Conservation (phyloP, 164 flowering plant species). For the Magnolia changhungtana region DNA sequence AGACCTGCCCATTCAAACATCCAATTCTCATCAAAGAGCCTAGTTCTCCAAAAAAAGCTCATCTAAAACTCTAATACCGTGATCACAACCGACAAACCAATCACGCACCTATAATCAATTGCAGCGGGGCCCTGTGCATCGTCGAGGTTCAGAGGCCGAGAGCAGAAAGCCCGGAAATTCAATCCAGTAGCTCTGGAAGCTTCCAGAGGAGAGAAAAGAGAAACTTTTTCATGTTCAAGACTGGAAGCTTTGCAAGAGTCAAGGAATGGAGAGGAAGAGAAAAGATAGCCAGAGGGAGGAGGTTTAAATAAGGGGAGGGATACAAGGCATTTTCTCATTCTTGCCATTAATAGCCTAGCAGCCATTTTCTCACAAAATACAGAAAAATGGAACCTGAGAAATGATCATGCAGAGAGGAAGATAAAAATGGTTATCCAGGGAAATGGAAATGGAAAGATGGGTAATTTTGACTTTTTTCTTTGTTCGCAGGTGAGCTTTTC, state of each 20-base stretch:
- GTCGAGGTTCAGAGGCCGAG: conserved; percentile 7
- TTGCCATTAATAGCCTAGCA: neutral
- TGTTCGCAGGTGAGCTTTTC: too few species aligned
- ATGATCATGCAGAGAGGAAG: too few species aligned
- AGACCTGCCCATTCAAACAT: conserved; percentile 39
- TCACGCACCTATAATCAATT: conserved; percentile 20
- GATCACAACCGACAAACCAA: neutral
- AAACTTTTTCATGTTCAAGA: neutral
- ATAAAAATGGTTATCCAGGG: too few species aligned
- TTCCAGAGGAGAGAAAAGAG: neutral
- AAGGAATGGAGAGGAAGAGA: neutral
- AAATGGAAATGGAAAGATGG: too few species aligned
- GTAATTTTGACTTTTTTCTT: too few species aligned
- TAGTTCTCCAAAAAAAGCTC: neutral
- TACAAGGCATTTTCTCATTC: neutral
- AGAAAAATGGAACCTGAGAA: too few species aligned
- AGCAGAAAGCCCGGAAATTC: conserved; percentile 17
- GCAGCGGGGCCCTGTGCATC: conserved; percentile 13
- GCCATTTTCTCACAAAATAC: neutral
- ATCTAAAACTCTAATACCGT: neutral
- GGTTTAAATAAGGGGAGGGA: neutral
- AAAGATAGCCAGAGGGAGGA: neutral
- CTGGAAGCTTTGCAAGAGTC: neutral
- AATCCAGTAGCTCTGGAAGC: neutral
- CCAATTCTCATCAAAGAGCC: neutral